Evolutionary conservation across 495 filamentous ascomycete genomes (phyloP), one percentile per base, ranked within the genome.

Genomic region (Melanomma pulvis-pyrius): DNA sequence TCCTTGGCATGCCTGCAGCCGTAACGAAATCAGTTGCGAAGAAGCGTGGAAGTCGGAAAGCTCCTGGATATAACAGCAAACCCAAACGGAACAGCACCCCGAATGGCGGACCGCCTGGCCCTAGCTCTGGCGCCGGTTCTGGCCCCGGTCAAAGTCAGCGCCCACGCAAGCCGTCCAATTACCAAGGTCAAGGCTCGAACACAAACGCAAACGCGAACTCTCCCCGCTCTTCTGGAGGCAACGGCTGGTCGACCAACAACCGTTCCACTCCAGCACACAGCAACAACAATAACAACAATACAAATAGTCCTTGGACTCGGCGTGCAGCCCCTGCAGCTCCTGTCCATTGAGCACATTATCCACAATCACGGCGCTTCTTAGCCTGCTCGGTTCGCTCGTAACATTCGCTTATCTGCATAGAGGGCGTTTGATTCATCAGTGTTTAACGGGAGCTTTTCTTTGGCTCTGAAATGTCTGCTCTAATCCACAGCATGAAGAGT

Each of bases 111-210:
- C 22, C 59, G 4, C n/a, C 46, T 13, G 49, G 30, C 32, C 11
- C 49, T 26, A 19, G 41, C 36, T 44, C 39, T 44, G 39, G 39
- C 39, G 2, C 39, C n/a, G n/a, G 39, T 15, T 15, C 39, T n/a
- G 17, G 39, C n/a, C 3, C 48, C 4, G 41, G 36, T 29, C 59
- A 48, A 39, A 67, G 47, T 46, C 59, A 47, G 26, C 69, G 65
- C 32, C 25, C 28, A 6, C 41, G 69, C 24, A 71, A 68, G 47
- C 49, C 64, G 11, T 68, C 69, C 15, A 50, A 50, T 34, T 71
- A 67, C 19, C 69, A 71, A 25, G 59, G 58, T 21, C 63, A 64
- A 56, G 46, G 53, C 4, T 59, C 56, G 19, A 54, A 59, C 19
- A 50, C 54, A 21, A 61, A 58, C 51, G n/a, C 39, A 17, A 44